Base-by-base conservation (phyloP, 2,329 filamentous ascomycete genomes). In the Claviceps purpurea region DNA sequence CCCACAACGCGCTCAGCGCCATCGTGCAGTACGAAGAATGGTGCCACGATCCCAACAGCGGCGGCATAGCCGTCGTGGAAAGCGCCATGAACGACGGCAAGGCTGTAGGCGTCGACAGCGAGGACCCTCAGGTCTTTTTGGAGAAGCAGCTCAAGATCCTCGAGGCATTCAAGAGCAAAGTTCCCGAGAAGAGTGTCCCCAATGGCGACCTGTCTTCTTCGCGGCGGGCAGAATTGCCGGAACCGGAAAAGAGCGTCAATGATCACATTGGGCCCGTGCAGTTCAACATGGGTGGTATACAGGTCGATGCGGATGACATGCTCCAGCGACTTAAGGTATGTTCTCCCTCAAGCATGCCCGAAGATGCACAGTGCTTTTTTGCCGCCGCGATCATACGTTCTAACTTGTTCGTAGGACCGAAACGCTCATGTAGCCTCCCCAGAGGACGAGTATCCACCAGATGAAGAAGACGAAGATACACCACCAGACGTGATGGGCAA, bases 241-340 rank as follows among this genome's bases (percentile, higher is more conserved):
- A 68, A 14, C 30, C 30, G 10, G 68, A 72, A 56, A 75, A 72
- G 56, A 72, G 69, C 56, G 73, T 78, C 51, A 84, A 82, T 59
- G 87, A 91, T 62, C 89, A 95, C 61, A 95, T 95, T 61, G 90
- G 90, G 0, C 89, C 90, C 0, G 89, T 96, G 57, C 89, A 95
- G 64, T 96, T 97, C 72, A 98, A 98, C 65, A 93, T 98, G 78
- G 93, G 93, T 43, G 93, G 93, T 50, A 96, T 98, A 56, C 89
- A 95, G 64, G 87, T 95, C 34, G 89, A 96, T 68, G 89, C 89
- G 8, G 90, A 95, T 63, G 89, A 95, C 62, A 93, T 94, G 85
- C 71, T 95, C 53, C 85, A 89, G 66, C 81, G 86, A 60, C 74
- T 95, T 55, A 90, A 89, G 79, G 88, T 91, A 62, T 16, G 14